Conservation (phyloP, 1,284 basidiomycete species). For the Malassezia vespertilionis region DNA sequence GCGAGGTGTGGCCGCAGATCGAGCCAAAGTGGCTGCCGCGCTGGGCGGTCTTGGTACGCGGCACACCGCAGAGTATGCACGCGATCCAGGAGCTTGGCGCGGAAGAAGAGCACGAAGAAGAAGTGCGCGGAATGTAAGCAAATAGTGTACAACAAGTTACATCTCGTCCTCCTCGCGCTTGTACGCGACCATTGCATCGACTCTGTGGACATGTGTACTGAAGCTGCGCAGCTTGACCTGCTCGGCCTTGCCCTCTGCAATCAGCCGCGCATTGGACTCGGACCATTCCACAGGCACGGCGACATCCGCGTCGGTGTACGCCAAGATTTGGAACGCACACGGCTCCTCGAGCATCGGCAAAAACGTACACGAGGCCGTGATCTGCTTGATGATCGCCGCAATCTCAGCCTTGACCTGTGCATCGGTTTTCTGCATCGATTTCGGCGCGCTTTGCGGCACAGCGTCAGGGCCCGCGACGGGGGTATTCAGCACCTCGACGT, state of each 20-base stretch:
- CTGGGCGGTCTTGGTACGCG: slow-evolving; percentile 18
- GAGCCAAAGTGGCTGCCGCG: slow-evolving; percentile 18
- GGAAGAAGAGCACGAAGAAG: background rate
- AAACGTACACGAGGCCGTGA: slow-evolving; percentile 90
- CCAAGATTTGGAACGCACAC: slow-evolving; percentile 82
- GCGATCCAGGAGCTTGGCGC: background rate
- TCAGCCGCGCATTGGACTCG: slow-evolving; percentile 85
- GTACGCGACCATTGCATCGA: slow-evolving; percentile 50
- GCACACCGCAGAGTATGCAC: background rate
- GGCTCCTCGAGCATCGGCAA: slow-evolving; percentile 87
- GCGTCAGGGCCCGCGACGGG: slow-evolving; percentile 6
- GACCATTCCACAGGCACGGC: slow-evolving; percentile 84
- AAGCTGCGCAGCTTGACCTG: slow-evolving; percentile 60
- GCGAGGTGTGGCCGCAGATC: slow-evolving; percentile 20
- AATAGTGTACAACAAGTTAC: slow-evolving; percentile 17
- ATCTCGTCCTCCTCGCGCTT: slow-evolving; percentile 46
- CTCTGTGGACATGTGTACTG: slow-evolving; percentile 48
- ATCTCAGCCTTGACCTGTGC: slow-evolving; percentile 95
- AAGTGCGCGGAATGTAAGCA: slow-evolving; percentile 15
- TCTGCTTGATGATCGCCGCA: slow-evolving; percentile 93
- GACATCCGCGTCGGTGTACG: slow-evolving; percentile 60
- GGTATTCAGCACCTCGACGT: slow-evolving; percentile 63
- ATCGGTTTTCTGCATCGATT: slow-evolving; percentile 54
- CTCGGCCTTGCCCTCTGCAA: slow-evolving; percentile 88
- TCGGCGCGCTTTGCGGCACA: background rate